Evolutionary conservation across 1,284 basidiomycete genomes (phyloP), one percentile per base, ranked within the genome.

Genomic region (Ustilago sp.): DNA sequence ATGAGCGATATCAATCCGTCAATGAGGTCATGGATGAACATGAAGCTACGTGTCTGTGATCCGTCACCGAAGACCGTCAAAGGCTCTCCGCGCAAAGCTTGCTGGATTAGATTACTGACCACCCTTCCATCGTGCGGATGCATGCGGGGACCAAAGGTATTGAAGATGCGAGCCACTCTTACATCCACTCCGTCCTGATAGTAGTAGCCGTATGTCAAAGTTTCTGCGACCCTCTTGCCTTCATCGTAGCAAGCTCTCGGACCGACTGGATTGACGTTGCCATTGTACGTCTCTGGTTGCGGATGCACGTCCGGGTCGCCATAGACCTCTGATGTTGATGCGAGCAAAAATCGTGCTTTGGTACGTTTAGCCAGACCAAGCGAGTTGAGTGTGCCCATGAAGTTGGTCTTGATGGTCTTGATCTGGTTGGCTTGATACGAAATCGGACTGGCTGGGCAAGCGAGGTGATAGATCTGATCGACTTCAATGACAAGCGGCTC

Each of bases 171-270:
- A 23, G 81, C 81, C 1, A 83, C 80, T 4, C 81, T 47, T 57
- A 98, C 94, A 80, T 98, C 93, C 67, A 99, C 95, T 63, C 91
- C 91, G 84, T 98, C 94, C 87, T 97, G 95, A 68, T 93, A 90
- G 80, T 93, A 92, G 89, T 93, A 98, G 15, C 70, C 79, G 34
- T 80, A 81, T 4, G 81, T 80, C 47, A 82, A 59, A 2, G 81
- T 83, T 62, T 83, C 81, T 7, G 81, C 80, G 3, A 83, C 80
- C 2, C 81, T 39, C 41, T 83, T 83, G n/a, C 87, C 96, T 88
- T 99, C 96, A 84, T 99, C 96, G 86, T 99, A 99, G 87, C 96
- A 98, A 38, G 96, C 95, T 72, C 96, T 92, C 68, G 94, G 94
- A 34, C 96, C 95, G 79, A 95, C 97, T 52, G 94, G 94, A 88